phyloP scores from a whole-genome alignment of 495 filamentous ascomycete species.

The Hypoxylon trugodes region DNA sequence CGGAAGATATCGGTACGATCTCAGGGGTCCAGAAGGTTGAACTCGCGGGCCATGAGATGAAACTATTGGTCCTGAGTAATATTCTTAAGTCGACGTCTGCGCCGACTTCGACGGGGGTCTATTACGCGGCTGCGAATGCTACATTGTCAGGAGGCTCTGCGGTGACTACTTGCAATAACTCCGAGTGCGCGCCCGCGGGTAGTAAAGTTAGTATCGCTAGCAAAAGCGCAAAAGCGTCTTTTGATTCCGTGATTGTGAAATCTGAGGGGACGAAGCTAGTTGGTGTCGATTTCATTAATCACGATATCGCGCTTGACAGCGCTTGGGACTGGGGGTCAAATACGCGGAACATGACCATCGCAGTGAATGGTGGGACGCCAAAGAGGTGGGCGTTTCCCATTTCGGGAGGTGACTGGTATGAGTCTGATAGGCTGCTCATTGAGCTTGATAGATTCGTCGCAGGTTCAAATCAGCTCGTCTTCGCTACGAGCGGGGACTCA shows the following conservation, averaged over 20 bases:
- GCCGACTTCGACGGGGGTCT: constrained; percentile 42
- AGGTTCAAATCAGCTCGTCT: constrained; percentile 44
- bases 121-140: constrained; percentile 52
- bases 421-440: constrained; percentile 55
- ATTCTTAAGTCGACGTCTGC: constrained; percentile 45
- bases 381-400: constrained; percentile 60
- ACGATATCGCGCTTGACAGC: constrained; percentile 57
- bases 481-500: constrained; percentile 28
- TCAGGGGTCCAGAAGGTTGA: constrained; percentile 50
- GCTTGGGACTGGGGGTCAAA: constrained; percentile 56
- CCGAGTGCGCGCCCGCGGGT: constrained; percentile 51
- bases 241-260: constrained; percentile 21
- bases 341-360: constrained; percentile 56
- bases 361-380: constrained; percentile 50
- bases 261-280: constrained; percentile 48
- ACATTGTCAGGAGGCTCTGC: constrained; percentile 45
- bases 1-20: constrained; percentile 39
- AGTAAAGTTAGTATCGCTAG: constrained; percentile 52
- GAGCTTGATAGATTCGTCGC: constrained; percentile 54
- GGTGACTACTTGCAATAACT: constrained; percentile 42
- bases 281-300: constrained; percentile 60
- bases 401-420: constrained; percentile 59
- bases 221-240: constrained; percentile 34
- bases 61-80: constrained; percentile 52
- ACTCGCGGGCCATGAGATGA: constrained; percentile 54